phyloP scores from a whole-genome alignment of 1,284 basidiomycete genomes.

The Marasmius tenuissimus region DNA sequence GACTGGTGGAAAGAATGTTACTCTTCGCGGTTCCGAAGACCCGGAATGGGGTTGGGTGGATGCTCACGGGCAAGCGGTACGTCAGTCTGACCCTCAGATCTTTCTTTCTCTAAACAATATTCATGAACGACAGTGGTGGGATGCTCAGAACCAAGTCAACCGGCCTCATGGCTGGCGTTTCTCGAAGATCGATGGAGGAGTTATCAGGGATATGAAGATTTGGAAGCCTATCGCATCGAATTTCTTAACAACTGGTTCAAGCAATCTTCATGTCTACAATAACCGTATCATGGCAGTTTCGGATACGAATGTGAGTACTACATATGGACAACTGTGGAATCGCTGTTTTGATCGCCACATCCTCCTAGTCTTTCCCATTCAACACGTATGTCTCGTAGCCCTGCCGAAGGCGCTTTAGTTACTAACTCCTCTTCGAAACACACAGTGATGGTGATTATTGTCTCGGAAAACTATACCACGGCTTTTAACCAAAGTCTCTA shows the following conservation, averaged over 20 bases:
- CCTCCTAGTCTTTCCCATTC: conserved; percentile 53
- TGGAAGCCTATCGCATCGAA: conserved; percentile 65
- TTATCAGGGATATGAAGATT: conserved; percentile 57
- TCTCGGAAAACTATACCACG: not conserved
- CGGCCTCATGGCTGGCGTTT: conserved; percentile 57
- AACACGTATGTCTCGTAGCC: conserved; percentile 49
- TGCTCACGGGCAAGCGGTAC: conserved; percentile 55
- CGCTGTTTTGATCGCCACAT: not conserved
- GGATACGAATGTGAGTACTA: conserved; percentile 29
- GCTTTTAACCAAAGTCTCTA: conserved; percentile 15
- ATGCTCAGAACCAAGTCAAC: conserved; percentile 50
- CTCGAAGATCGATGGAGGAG: conserved; percentile 49
- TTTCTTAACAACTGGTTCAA: conserved; percentile 50
- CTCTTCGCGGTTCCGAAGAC: conserved; percentile 51
- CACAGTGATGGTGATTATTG: conserved; percentile 34
- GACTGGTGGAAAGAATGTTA: conserved; percentile 55
- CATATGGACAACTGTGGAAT: not conserved
- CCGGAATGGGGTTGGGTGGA: conserved; percentile 64
- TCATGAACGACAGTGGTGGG: conserved; percentile 52
- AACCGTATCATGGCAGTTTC: conserved; percentile 56
- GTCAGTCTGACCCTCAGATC: conserved; percentile 12
- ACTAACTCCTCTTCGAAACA: not conserved
- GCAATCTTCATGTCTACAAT: conserved; percentile 51
- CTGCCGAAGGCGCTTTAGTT: not conserved
- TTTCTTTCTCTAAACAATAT: not conserved